Conservation (phyloP, 2,329 filamentous ascomycete species). For the Aspergillus sp. region DNA sequence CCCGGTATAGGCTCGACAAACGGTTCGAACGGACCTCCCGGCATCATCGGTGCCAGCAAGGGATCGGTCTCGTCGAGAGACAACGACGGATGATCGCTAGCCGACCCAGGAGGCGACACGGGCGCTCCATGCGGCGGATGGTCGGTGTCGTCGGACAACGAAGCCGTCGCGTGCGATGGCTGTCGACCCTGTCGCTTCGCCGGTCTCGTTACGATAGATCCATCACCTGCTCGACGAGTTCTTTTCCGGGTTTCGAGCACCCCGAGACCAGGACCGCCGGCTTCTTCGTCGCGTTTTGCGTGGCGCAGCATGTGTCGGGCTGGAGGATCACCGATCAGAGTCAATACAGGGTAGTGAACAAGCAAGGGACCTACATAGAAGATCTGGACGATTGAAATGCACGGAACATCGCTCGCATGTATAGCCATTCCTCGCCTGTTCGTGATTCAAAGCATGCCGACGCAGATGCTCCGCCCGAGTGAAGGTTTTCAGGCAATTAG, state of each 20-base stretch:
- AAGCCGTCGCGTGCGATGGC: constrained; percentile 4
- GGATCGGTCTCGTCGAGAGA: constrained; percentile 27
- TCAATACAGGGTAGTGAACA: not conserved
- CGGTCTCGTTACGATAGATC: constrained; percentile 47
- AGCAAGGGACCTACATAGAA: constrained; percentile 49
- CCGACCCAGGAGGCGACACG: constrained; percentile 29
- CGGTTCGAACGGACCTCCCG: constrained; percentile 31
- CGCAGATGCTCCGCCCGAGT: constrained; percentile 60
- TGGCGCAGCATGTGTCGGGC: constrained; percentile 59
- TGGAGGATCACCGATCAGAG: constrained; percentile 28
- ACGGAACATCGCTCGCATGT: constrained; percentile 61
- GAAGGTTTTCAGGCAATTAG: constrained; percentile 54
- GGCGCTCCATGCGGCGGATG: constrained; percentile 20
- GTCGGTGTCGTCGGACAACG: constrained; percentile 8
- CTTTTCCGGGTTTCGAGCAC: constrained; percentile 52
- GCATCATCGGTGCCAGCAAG: constrained; percentile 32
- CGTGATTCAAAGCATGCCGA: constrained; percentile 58
- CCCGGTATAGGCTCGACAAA: constrained; percentile 33
- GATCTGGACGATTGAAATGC: constrained; percentile 61
- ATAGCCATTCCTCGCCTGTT: constrained; percentile 46
- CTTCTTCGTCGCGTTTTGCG: constrained; percentile 53
- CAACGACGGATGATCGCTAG: constrained; percentile 22
- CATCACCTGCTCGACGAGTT: constrained; percentile 49
- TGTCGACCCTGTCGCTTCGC: constrained; percentile 23
- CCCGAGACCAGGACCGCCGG: constrained; percentile 48